phyloP scores from a whole-genome alignment of 2,329 filamentous ascomycete species.

The Moelleriella libera region DNA sequence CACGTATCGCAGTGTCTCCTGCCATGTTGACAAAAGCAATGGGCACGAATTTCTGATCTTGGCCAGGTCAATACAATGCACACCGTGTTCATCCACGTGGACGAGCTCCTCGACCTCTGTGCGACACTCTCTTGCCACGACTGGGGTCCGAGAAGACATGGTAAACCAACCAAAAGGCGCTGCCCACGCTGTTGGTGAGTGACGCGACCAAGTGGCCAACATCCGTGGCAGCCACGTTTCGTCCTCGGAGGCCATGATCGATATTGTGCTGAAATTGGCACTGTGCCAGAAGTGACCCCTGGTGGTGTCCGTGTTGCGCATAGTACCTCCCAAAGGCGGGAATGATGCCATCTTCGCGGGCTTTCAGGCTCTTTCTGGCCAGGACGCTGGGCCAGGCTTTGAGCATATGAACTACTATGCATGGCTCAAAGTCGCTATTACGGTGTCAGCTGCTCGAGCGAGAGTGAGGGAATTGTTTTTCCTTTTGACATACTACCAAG shows the following conservation, averaged over 20 bases:
- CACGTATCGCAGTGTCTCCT: slow-evolving; percentile 1
- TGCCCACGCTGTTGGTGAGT: background rate
- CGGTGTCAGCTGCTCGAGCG: slow-evolving; percentile 6
- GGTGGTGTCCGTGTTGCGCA: background rate
- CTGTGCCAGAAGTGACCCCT: background rate
- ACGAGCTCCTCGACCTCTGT: background rate
- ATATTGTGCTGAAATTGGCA: background rate
- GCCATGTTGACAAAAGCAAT: slow-evolving; percentile 2
- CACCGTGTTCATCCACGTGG: background rate
- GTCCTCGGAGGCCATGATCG: background rate
- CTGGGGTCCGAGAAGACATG: background rate
- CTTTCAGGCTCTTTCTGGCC: background rate
- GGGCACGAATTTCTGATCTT: slow-evolving; percentile 1
- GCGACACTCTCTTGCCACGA: background rate
- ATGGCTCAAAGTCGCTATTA: background rate
- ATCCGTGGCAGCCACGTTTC: background rate
- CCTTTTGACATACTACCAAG: background rate
- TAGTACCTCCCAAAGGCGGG: background rate
- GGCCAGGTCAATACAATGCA: slow-evolving; percentile 1
- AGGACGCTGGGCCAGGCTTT: background rate
- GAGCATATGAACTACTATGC: background rate
- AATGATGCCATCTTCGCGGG: background rate
- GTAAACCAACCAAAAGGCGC: background rate
- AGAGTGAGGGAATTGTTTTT: background rate
- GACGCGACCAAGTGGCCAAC: background rate